These are phyloP conservation scores for Centrapalus pauciflorus DNA, from an alignment of 129 eudicot species.

Conservation along the genomic window DNA sequence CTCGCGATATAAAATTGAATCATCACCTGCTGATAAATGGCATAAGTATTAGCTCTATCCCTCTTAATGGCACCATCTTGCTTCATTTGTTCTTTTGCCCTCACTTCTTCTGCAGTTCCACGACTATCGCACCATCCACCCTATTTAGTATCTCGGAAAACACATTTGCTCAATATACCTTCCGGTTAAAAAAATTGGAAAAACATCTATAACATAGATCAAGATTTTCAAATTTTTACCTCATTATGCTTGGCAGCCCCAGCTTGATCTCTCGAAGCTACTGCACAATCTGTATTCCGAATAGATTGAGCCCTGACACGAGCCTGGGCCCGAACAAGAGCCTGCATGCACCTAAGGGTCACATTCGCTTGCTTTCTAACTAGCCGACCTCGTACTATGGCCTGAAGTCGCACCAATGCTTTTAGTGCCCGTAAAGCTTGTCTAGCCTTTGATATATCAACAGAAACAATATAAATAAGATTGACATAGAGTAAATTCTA, in stretches of 20 bases:
- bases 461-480: neutral
- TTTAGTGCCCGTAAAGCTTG: constrained; percentile 79
- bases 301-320: constrained; percentile 55
- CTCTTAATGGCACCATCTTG: constrained; percentile 77
- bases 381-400: constrained; percentile 80
- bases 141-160: constrained; percentile 25
- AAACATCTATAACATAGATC: too few relatives aligned
- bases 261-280: constrained; percentile 9
- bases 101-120: constrained; percentile 65
- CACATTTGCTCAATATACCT: neutral
- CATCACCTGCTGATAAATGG: constrained; percentile 65
- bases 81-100: constrained; percentile 63
- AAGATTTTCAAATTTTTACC: too few relatives aligned
- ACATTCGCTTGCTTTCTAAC: constrained; percentile 93
- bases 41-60: constrained; percentile 71
- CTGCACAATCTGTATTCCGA: constrained; percentile 34
- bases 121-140: constrained; percentile 80
- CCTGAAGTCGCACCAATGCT: constrained; percentile 88
- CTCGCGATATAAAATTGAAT: neutral
- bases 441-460: constrained; percentile 52
- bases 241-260: constrained; percentile 49
- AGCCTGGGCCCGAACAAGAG: constrained; percentile 88
- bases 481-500: neutral
- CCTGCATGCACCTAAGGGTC: constrained; percentile 94
- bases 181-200: too few relatives aligned